These are phyloP conservation scores for Alternaria sp. DNA, from an alignment of 2,329 filamentous ascomycete genomes.

Conservation along the genomic window DNA sequence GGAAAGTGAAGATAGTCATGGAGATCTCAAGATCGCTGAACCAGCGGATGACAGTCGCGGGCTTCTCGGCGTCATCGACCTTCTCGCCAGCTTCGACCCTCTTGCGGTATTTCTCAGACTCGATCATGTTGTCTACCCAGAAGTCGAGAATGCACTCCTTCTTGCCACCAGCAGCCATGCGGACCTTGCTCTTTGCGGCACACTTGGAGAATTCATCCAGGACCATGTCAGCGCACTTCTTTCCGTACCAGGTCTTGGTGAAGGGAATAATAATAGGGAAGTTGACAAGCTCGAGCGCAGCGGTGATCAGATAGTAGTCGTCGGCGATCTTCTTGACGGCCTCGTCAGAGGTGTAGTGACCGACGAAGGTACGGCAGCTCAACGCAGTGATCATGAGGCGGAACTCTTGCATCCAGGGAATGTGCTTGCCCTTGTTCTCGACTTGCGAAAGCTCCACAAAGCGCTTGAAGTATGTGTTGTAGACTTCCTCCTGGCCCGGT, in stretches of 20 bases:
- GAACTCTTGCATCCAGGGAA: conserved; percentile 89
- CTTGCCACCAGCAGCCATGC: conserved; percentile 86
- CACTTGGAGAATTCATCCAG: conserved; percentile 88
- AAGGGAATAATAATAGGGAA: conserved; percentile 84
- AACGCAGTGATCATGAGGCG: conserved; percentile 94
- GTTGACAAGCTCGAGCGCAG: conserved; percentile 94
- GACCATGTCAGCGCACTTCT: conserved; percentile 93
- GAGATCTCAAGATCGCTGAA: conserved; percentile 92
- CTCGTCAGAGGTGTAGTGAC: conserved; percentile 90
- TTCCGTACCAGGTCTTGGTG: conserved; percentile 96
- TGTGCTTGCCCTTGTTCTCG: conserved; percentile 72
- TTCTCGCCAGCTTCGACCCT: conserved; percentile 74
- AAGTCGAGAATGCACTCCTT: conserved; percentile 93
- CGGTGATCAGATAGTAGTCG: conserved; percentile 96
- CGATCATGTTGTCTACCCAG: conserved; percentile 82
- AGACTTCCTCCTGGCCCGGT: conserved; percentile 90
- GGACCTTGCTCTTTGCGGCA: conserved; percentile 89
- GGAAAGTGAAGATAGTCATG: conserved; percentile 92
- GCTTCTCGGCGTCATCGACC: conserved; percentile 71
- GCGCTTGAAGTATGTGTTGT: conserved; percentile 81
- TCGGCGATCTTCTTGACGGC: conserved; percentile 92
- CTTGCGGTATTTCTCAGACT: conserved; percentile 81
- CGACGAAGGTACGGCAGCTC: conserved; percentile 95
- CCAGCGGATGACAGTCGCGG: conserved; percentile 78
- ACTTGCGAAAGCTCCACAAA: conserved; percentile 76